Conservation (phyloP, 75 land plant genomes). For the Pseudotsuga menziesii region DNA sequence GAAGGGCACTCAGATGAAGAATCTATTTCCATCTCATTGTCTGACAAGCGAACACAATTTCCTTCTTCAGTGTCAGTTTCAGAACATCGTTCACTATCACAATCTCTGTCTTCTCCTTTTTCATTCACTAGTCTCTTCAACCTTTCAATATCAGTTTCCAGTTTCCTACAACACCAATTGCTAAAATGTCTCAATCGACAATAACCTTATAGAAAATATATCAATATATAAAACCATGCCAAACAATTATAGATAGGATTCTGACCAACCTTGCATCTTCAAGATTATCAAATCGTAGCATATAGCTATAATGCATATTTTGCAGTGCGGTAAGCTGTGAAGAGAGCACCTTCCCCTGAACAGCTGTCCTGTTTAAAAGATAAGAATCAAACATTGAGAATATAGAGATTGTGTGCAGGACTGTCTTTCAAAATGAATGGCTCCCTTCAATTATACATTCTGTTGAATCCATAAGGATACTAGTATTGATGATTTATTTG, state of each 20-base stretch:
- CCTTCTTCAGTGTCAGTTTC: constrained; percentile 75
- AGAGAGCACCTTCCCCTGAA: constrained; percentile 49
- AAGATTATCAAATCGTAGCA: constrained; percentile 74
- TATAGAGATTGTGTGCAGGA: not conserved
- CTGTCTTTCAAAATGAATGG: not conserved
- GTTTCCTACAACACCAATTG: constrained; percentile 39
- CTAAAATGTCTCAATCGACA: not conserved
- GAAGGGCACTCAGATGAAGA: constrained; percentile 2
- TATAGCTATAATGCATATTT: constrained; percentile 93
- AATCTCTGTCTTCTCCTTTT: constrained; percentile 18
- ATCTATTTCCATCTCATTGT: constrained; percentile 16
- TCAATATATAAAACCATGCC: not conserved
- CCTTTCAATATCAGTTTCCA: constrained; percentile 47
- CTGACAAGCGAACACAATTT: constrained; percentile 6
- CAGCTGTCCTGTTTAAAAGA: constrained; percentile 58
- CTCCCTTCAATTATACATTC: not conserved
- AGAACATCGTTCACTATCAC: constrained; percentile 51
- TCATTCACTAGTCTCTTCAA: constrained; percentile 34
- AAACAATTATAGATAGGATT: not conserved
- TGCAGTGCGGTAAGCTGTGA: constrained; percentile 75
- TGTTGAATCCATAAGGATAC: not conserved
- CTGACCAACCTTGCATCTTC: constrained; percentile 76
- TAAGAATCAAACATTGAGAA: not conserved
- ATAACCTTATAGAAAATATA: not conserved
- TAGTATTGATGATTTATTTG: not conserved